Evolutionary conservation across 345 rosid species (phyloP).

Genomic region (Pseudoturritis turrita): DNA sequence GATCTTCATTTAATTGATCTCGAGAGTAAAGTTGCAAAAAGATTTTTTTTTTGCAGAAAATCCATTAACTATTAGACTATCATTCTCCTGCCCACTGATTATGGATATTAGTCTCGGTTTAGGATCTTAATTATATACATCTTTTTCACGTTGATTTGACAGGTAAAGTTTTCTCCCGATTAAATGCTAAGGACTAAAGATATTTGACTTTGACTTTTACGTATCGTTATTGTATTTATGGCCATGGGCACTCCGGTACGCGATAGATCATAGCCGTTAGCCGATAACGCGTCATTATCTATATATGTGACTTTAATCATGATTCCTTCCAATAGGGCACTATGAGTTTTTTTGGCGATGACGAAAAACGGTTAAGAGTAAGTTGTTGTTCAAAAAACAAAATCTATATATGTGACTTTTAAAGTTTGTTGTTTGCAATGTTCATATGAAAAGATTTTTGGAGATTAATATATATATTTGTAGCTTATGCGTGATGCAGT

Average conservation of each 20-base stretch:
- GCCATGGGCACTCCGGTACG: not conserved
- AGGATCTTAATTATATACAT: too few relatives aligned
- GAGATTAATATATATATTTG: not conserved
- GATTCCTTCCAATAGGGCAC: too few relatives aligned
- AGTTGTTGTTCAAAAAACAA: too few relatives aligned
- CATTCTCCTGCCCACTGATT: too few relatives aligned
- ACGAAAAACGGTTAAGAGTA: too few relatives aligned
- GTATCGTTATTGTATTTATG: not conserved
- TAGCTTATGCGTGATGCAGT: not conserved
- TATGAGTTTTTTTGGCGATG: too few relatives aligned
- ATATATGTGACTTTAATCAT: not conserved
- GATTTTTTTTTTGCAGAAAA: too few relatives aligned
- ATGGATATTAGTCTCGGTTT: too few relatives aligned
- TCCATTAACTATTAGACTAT: too few relatives aligned
- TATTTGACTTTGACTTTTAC: constrained; percentile 1
- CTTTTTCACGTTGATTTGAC: too few relatives aligned
- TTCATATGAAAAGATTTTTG: not conserved
- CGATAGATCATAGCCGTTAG: not conserved
- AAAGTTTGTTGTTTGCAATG: not conserved
- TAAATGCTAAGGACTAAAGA: not conserved
- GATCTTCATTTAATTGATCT: too few relatives aligned
- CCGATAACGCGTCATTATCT: constrained; percentile 14
- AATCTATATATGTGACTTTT: not conserved
- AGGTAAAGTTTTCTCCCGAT: not conserved
- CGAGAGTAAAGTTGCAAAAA: too few relatives aligned